Evolutionary conservation across 371 early-diverging fungal genomes (phyloP).

Genomic region (Coemansia linderi): DNA sequence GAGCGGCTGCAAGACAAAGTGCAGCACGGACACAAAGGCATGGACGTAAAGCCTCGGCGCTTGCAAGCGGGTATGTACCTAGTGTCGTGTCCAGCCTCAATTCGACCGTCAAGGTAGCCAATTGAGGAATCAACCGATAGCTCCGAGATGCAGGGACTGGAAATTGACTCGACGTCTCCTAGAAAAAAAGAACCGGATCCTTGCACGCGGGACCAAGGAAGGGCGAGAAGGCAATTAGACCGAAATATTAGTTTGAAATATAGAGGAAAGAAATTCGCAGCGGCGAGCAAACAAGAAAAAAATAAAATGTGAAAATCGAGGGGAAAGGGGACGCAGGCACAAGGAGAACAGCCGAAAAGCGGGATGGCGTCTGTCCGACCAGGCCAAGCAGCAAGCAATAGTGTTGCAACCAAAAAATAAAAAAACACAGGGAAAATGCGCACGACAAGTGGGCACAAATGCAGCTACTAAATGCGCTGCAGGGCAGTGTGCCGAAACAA

Average conservation of each 20-base stretch:
- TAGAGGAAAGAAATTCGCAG: conserved; percentile 1
- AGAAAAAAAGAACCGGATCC: conserved; percentile 1
- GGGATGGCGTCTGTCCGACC: conserved; percentile 9
- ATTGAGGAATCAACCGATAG: conserved; percentile 52
- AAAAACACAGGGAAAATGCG: background rate
- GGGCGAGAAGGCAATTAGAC: background rate
- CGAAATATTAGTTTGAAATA: conserved; percentile 6
- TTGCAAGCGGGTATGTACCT: conserved; percentile 30
- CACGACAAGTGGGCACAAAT: conserved; percentile 3
- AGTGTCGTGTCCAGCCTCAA: conserved; percentile 19
- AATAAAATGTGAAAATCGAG: background rate
- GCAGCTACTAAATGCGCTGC: conserved; percentile 8
- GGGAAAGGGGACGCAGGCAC: background rate
- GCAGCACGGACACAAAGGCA: background rate
- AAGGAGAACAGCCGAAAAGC: conserved; percentile 7
- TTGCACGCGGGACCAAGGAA: conserved; percentile 4
- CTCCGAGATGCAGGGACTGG: conserved; percentile 47
- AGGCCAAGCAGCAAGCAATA: background rate
- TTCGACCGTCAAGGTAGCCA: conserved; percentile 28
- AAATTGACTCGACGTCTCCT: conserved; percentile 11
- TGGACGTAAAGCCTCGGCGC: background rate
- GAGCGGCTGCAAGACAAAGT: background rate
- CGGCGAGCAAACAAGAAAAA: background rate
- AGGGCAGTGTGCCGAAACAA: conserved; percentile 1
- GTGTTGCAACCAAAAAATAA: background rate